phyloP scores from a whole-genome alignment of 2,329 filamentous ascomycete genomes.

The Raffaelea deltoideospora region DNA sequence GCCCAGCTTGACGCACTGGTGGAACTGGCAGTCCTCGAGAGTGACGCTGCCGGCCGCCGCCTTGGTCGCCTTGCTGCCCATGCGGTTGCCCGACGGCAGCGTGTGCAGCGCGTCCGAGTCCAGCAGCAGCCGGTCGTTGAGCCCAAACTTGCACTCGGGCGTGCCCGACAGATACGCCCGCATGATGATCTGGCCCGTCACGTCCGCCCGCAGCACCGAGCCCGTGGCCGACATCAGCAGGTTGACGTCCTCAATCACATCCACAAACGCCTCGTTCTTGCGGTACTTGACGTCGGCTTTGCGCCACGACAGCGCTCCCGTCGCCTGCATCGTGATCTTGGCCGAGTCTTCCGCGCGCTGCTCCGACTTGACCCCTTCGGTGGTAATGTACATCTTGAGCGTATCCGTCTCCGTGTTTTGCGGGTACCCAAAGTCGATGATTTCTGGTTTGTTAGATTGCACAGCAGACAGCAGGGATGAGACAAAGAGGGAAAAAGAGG shows the following conservation, averaged over 20 bases:
- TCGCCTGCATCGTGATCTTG: slow-evolving; percentile 98
- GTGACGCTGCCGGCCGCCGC: slow-evolving; percentile 92
- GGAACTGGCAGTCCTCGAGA: slow-evolving; percentile 95
- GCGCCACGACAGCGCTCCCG: slow-evolving; percentile 90
- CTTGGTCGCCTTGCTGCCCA: slow-evolving; percentile 79
- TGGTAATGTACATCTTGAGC: slow-evolving; percentile 99
- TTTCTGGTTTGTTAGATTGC: slow-evolving; percentile 62
- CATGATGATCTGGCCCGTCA: slow-evolving; percentile 97
- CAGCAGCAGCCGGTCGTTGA: slow-evolving; percentile 89
- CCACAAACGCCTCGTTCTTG: slow-evolving; percentile 98
- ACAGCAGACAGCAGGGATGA: no score
- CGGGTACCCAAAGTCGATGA: slow-evolving; percentile 96
- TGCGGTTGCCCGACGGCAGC: slow-evolving; percentile 58
- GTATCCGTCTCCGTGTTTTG: slow-evolving; percentile 99
- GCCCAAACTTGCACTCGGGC: slow-evolving; percentile 95
- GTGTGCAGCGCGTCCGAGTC: slow-evolving; percentile 56
- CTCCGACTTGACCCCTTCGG: slow-evolving; percentile 92
- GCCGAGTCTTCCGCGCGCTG: slow-evolving; percentile 78
- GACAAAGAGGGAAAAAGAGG: not conserved
- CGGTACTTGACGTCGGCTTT: slow-evolving; percentile 96
- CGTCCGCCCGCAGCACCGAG: slow-evolving; percentile 85
- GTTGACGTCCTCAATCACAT: slow-evolving; percentile 98
- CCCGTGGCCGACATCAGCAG: slow-evolving; percentile 97
- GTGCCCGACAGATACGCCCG: slow-evolving; percentile 92
- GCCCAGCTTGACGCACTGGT: slow-evolving; percentile 94